Base-by-base conservation (phyloP, 2,329 filamentous ascomycete species). In the Hyphodiscus sp. region DNA sequence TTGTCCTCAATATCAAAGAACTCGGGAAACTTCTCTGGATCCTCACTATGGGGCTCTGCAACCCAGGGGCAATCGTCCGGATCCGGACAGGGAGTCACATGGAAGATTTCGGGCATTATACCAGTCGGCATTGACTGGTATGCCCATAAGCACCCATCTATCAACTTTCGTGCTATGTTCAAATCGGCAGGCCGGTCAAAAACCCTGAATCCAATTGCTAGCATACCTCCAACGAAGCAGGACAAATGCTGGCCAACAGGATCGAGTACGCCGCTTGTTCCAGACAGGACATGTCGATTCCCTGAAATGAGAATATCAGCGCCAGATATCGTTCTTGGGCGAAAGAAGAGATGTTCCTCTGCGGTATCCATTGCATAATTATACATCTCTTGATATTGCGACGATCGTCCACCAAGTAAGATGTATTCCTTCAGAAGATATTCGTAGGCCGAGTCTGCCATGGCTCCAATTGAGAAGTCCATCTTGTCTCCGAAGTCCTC, bases 151-250 rank as follows among this genome's bases (percentile, higher is more conserved):
- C 83, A 86, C 3, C 82, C 83, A 47, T 83, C 74, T 0, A 81
- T 79, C 1, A 87, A 71, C 59, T 78, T 78, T 47, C 71, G 71
- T 2, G 78, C 83, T 10, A 78, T 73, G 2, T 76, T 71, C 5
- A 86, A 65, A 45, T 85, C 79, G 3, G 78, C 73, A 0, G 71
- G 69, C 1, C 70, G 72, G 43, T 73, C 63, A 56, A 87, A 79
- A 30, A 89, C 71, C 57, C 77, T 80, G 1, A 85, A 83, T 1
- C 79, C 83, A 38, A 91, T 76, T 0, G 75, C 85, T 46, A 87
- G 82, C 73, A 86, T 83, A 13, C 85, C 87, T 13, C 86, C 86
- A 2, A 79, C 74, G 63, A 87, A 91, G 68, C 87, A 91, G 1
- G 79, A 78, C 1, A 90, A 73, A 68, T 90, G 87, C 59, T 87